Evolutionary conservation across 2,329 filamentous ascomycete species (phyloP).

Genomic region (Aspergillus eucalypticola): DNA sequence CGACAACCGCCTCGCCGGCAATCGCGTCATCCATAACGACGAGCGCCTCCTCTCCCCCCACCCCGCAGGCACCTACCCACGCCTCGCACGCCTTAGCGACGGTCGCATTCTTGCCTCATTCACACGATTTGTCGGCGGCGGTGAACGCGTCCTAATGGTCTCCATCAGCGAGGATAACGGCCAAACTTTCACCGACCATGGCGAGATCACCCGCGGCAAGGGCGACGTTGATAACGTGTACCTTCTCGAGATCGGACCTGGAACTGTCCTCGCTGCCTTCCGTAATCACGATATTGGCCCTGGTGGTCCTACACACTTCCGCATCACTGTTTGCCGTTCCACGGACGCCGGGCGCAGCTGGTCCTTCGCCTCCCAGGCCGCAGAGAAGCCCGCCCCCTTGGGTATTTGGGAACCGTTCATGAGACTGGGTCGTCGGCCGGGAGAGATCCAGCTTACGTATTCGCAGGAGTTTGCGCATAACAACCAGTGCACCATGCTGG

Average conservation of each 20-base stretch:
- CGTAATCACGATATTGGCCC: slow-evolving; percentile 49
- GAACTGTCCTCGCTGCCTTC: slow-evolving; percentile 49
- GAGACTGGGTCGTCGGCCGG: slow-evolving; percentile 35
- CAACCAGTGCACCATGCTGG: slow-evolving; percentile 54
- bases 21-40: slow-evolving; percentile 33
- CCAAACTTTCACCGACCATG: slow-evolving; percentile 42
- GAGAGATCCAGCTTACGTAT: slow-evolving; percentile 49
- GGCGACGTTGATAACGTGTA: slow-evolving; percentile 53
- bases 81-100: slow-evolving; percentile 48
- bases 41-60: slow-evolving; percentile 40
- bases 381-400: slow-evolving; percentile 39
- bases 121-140: slow-evolving; percentile 43
- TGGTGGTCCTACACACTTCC: slow-evolving; percentile 44
- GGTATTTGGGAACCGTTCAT: slow-evolving; percentile 57
- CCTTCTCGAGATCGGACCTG: slow-evolving; percentile 43
- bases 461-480: slow-evolving; percentile 49
- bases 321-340: slow-evolving; percentile 54
- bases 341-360: slow-evolving; percentile 47
- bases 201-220: slow-evolving; percentile 46
- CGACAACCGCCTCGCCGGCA: slow-evolving; percentile 19
- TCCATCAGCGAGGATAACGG: slow-evolving; percentile 49
- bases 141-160: slow-evolving; percentile 44
- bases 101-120: slow-evolving; percentile 50
- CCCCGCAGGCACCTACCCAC: slow-evolving; percentile 49
- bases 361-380: slow-evolving; percentile 48